phyloP scores from a whole-genome alignment of 805 yeast species.

The Pichia sporocuriosa region DNA sequence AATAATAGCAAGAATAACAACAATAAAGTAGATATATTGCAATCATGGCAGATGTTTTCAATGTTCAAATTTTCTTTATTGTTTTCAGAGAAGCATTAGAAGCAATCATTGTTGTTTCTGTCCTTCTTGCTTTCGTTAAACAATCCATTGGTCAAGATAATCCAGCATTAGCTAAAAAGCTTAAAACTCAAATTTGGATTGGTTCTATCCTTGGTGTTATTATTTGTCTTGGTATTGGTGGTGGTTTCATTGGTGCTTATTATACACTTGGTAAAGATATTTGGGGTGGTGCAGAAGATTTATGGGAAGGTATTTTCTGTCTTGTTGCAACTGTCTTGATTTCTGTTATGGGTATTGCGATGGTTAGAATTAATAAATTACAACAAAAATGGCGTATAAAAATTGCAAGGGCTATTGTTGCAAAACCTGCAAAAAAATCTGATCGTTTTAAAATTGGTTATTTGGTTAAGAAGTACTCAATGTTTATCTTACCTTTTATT shows the following conservation, averaged over 20 bases:
- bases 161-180: slow-evolving; percentile 44
- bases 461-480: slow-evolving; percentile 65
- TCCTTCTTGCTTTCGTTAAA: slow-evolving; percentile 81
- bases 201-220: slow-evolving; percentile 72
- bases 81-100: slow-evolving; percentile 92
- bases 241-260: slow-evolving; percentile 91
- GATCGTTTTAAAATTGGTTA: slow-evolving; percentile 50
- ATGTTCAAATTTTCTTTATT: slow-evolving; percentile 75
- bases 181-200: slow-evolving; percentile 67
- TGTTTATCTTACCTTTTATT: slow-evolving; percentile 85
- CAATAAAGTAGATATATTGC: neutral
- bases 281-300: slow-evolving; percentile 81
- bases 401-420: slow-evolving; percentile 77
- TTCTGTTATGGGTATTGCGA: slow-evolving; percentile 91
- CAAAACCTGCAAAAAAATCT: slow-evolving; percentile 41
- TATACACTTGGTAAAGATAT: slow-evolving; percentile 75
- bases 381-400: slow-evolving; percentile 95
- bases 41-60: slow-evolving; percentile 42
- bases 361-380: slow-evolving; percentile 94
- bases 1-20: too few relatives aligned
- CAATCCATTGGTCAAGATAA: slow-evolving; percentile 62
- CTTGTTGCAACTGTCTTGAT: slow-evolving; percentile 85
- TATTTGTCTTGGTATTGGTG: slow-evolving; percentile 78
- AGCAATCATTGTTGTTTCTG: slow-evolving; percentile 88
- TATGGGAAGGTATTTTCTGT: slow-evolving; percentile 96